These are phyloP conservation scores for Scytalidium lignicola DNA, from an alignment of 2,329 filamentous ascomycete species.

Conservation along the genomic window DNA sequence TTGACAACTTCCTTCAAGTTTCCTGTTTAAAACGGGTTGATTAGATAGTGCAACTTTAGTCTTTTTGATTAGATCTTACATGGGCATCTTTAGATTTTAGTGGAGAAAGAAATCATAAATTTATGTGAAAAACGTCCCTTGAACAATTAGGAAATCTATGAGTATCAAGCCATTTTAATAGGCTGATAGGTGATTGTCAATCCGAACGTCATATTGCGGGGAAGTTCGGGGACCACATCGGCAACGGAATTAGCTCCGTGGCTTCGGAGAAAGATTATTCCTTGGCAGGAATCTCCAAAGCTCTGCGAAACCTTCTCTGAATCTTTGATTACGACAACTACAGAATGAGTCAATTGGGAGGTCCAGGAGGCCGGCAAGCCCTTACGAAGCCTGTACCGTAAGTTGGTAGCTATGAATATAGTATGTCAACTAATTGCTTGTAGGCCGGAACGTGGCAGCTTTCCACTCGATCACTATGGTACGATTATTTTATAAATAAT, in stretches of 20 bases:
- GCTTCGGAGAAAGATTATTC: neutral
- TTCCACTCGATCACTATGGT: slow-evolving; percentile 94
- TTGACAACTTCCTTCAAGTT: slow-evolving; percentile 43
- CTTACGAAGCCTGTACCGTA: slow-evolving; percentile 67
- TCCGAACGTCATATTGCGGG: too few species aligned
- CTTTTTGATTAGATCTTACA: neutral
- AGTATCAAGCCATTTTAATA: too few species aligned
- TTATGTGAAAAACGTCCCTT: too few species aligned
- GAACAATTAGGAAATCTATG: too few species aligned
- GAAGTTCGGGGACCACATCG: too few species aligned
- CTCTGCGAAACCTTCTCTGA: too few species aligned
- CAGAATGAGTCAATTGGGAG: slow-evolving; percentile 61
- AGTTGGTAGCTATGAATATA: slow-evolving; percentile 28
- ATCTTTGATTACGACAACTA: neutral
- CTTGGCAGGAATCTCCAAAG: neutral
- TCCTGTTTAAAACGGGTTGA: slow-evolving; percentile 24
- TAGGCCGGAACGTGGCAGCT: slow-evolving; percentile 86
- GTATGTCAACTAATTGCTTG: slow-evolving; percentile 3
- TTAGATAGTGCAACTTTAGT: neutral
- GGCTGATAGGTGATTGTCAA: too few species aligned
- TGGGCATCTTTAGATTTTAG: neutral
- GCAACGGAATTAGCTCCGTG: neutral
- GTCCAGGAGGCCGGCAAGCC: slow-evolving; percentile 60
- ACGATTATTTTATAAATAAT: slow-evolving; percentile 16
- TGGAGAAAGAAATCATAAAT: too few species aligned